Percentiles rank a stretch among this genome's conserved stretches.
These are phyloP conservation scores for Nakazawaea laoshanensis DNA, from an alignment of 805 yeast species.

Conservation along the genomic window DNA sequence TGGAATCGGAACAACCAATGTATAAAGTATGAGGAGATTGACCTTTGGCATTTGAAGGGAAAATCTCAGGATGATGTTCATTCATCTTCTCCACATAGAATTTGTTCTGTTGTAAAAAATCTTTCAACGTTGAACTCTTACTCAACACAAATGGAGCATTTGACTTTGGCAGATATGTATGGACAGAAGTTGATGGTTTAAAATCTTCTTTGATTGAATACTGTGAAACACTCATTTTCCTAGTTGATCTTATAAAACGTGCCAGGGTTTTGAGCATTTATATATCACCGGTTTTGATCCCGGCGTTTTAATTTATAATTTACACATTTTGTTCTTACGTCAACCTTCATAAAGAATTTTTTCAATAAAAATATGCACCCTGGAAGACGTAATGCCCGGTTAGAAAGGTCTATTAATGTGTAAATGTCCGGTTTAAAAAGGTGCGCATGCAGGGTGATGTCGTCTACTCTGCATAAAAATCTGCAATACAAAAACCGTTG, in stretches of 20 bases:
- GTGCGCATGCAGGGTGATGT: constrained; percentile 6
- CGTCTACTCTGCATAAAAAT: constrained; percentile 3
- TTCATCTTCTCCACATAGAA: constrained; percentile 36
- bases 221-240: neutral
- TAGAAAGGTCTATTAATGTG: constrained; percentile 6
- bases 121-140: constrained; percentile 38
- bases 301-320: no score
- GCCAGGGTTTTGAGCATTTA: no score
- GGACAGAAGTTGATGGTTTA: constrained; percentile 3
- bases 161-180: neutral
- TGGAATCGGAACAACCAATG: constrained; percentile 92
- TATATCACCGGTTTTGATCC: no score
- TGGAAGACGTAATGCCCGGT: constrained; percentile 5
- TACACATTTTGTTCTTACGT: neutral
- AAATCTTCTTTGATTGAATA: neutral
- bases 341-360: no score
- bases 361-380: no score
- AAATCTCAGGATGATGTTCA: constrained; percentile 44
- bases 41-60: constrained; percentile 65
- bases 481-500: neutral
- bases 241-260: neutral
- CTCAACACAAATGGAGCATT: constrained; percentile 32
- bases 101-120: constrained; percentile 39
- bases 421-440: constrained; percentile 1
- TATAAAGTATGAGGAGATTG: constrained; percentile 91